Evolutionary conservation across 1,139 yeast genomes (phyloP).

Genomic region (Magnusiomyces fungicola): DNA sequence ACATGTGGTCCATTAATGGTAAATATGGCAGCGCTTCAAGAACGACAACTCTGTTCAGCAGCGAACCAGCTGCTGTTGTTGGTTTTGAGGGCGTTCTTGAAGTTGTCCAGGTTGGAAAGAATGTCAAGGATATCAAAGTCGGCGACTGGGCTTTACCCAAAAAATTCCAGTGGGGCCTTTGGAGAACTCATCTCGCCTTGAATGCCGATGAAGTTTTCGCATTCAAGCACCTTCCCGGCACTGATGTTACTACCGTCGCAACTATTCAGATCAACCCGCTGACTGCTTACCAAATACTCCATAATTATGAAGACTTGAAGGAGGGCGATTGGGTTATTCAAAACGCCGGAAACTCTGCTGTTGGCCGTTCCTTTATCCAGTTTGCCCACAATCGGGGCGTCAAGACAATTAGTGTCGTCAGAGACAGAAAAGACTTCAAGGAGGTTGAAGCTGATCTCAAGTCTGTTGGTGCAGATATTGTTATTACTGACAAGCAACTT

Average conservation of each 20-base stretch:
- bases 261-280: conserved; percentile 62
- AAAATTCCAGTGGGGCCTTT: conserved; percentile 79
- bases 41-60: conserved; percentile 45
- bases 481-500: conserved; percentile 81
- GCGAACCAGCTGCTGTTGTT: conserved; percentile 63
- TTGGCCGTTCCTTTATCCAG: conserved; percentile 90
- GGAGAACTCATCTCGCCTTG: conserved; percentile 68
- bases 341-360: conserved; percentile 95
- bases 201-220: neutral
- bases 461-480: conserved; percentile 75
- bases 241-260: neutral
- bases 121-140: conserved; percentile 36
- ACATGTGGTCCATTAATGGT: conserved; percentile 84
- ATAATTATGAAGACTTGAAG: conserved; percentile 53
- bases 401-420: conserved; percentile 78
- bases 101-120: conserved; percentile 58
- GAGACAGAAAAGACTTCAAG: conserved; percentile 73
- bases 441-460: conserved; percentile 51
- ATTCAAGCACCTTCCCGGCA: neutral
- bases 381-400: conserved; percentile 70
- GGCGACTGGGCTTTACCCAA: conserved; percentile 92
- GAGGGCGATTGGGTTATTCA: conserved; percentile 92
- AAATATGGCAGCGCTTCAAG: conserved; percentile 76
- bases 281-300: conserved; percentile 86
- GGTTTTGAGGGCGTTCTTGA: conserved; percentile 95